Conservation (phyloP, 176 grass and related monocot species). For the Hordeum vulgare region DNA sequence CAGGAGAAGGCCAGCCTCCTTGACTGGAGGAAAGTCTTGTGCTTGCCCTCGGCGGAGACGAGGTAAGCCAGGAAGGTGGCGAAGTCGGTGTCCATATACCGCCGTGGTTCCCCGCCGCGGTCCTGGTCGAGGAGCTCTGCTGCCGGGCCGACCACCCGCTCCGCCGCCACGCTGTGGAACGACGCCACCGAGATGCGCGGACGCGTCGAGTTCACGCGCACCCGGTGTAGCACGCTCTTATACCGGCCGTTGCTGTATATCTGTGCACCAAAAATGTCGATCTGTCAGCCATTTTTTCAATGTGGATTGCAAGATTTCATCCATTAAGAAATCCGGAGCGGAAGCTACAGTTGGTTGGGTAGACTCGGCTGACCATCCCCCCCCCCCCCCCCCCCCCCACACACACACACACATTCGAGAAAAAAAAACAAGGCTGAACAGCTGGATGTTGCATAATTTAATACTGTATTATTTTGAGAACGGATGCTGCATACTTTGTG, state of each 20-base stretch:
- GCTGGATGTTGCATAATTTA: neutral
- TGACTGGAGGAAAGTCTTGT: conserved; percentile 85
- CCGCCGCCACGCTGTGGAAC: conserved; percentile 65
- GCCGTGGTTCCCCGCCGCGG: conserved; percentile 15
- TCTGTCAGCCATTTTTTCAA: neutral
- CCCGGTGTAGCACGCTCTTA: conserved; percentile 82
- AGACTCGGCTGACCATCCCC: neutral
- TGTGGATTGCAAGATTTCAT: too few relatives aligned
- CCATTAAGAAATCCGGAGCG: neutral
- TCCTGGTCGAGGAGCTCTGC: conserved; percentile 38
- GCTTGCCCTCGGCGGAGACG: conserved; percentile 46
- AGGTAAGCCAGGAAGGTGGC: conserved; percentile 78
- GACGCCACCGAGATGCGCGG: conserved; percentile 75
- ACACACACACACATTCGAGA: too few relatives aligned
- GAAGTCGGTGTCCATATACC: conserved; percentile 85
- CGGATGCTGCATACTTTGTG: neutral
- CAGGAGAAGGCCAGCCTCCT: conserved; percentile 33
- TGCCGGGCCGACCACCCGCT: conserved; percentile 41
- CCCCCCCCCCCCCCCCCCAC: too few relatives aligned
- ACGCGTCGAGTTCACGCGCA: conserved; percentile 53
- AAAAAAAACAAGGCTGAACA: neutral
- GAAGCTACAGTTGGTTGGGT: neutral
- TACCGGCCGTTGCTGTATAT: conserved; percentile 89
- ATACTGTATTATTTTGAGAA: too few relatives aligned
- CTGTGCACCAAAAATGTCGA: conserved; percentile 17